phyloP scores from a whole-genome alignment of 768 basidiomycete genomes.

The Leucocoprinus sp. region DNA sequence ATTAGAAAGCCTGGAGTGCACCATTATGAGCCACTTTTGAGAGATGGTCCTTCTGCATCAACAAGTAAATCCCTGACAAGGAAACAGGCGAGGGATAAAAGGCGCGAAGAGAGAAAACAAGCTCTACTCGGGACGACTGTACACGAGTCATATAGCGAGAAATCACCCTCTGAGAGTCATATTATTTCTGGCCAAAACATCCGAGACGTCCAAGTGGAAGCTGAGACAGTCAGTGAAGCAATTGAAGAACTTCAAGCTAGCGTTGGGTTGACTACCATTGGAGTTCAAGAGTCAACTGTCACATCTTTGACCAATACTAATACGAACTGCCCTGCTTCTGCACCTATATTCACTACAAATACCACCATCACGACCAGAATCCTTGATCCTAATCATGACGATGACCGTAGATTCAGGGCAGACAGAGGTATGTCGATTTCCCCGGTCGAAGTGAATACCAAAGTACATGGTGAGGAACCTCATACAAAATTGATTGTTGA shows the following conservation, averaged over 20 bases:
- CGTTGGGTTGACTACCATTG: neutral
- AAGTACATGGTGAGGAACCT: conserved; percentile 23
- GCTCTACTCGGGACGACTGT: conserved; percentile 24
- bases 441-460: neutral
- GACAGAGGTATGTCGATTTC: neutral
- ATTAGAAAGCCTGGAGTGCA: conserved; percentile 10
- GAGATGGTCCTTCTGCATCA: neutral
- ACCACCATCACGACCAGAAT: neutral
- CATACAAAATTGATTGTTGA: conserved; percentile 66
- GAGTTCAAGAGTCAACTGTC: neutral
- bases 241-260: conserved; percentile 3
- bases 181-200: neutral
- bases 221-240: conserved; percentile 2
- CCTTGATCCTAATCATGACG: neutral
- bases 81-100: conserved; percentile 41
- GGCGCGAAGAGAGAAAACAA: conserved; percentile 39
- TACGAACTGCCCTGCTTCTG: neutral
- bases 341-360: neutral
- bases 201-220: neutral
- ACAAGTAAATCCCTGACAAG: conserved; percentile 27
- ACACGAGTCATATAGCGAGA: conserved; percentile 9
- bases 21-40: conserved; percentile 10
- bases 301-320: neutral
- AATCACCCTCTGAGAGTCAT: neutral
- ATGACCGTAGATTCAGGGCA: neutral